Base-by-base conservation (phyloP, 1,284 basidiomycete genomes). In the Baeospora myosura region DNA sequence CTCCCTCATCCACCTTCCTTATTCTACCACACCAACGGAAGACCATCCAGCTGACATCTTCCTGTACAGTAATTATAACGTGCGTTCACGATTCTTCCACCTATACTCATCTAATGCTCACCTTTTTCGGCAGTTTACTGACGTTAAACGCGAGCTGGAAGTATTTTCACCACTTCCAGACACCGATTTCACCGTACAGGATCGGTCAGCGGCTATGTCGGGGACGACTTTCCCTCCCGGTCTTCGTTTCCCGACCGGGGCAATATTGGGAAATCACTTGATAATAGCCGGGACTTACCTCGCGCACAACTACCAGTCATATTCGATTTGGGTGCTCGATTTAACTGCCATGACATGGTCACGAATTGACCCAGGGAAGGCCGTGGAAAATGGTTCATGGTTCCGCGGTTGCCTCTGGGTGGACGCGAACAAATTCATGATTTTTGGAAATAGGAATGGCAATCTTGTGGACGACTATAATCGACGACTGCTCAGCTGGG, bases 401-500 rank as follows among this genome's bases (percentile, higher is more conserved):
- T 92, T 92, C 65, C 79, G 89, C 29, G 83, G 85, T 20, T 86
- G 87, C 42, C 65, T 91, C 5, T 92, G 86, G 83, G 71, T 81
- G 6, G 78, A 78, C 50, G 69, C 76, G 7, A 92, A 86, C 62
- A 84, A 81, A 56, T 84, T 94, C 46, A 65, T 94, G 40, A 81
- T 96, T 29, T 92, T 96, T 53, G 93, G 93, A 2, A 91, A 95
- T 60, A 74, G 79, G 29, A 73, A 86, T 48, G 82, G 87, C 8
- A 91, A 90, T 55, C 74, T 96, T 14, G 87, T 93, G 0, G 82
- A 88, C 42, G 93, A 97, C 56, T 97, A 93, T 57, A 91, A 91
- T 58, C 79, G 87, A 35, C 82, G 90, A 17, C 72, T 94, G 3
- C 78, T 93, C 50, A 91, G 88, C 54, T 93, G 90, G 78, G 85